Percentiles rank a stretch among this genome's conserved stretches.
These are phyloP conservation scores for Durotheca rogersii DNA, from an alignment of 495 filamentous ascomycete species.

Conservation along the genomic window DNA sequence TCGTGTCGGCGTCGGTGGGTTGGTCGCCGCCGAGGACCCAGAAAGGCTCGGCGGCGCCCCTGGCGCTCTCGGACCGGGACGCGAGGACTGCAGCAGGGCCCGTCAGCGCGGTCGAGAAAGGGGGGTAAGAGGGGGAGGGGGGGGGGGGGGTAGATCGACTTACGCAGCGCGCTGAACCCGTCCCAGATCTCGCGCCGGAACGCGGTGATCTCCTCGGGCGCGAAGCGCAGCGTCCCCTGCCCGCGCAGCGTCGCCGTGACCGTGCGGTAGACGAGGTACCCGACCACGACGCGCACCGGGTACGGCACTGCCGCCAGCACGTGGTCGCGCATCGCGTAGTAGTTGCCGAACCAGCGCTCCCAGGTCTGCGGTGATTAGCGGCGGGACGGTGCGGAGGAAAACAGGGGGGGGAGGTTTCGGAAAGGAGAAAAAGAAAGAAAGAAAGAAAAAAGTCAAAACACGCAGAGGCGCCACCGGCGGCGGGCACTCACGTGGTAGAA, in stretches of 20 bases:
- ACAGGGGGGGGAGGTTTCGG: no score
- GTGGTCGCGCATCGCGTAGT: conserved; percentile 59
- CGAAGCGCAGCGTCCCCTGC: conserved; percentile 57
- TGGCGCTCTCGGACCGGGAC: conserved; percentile 13
- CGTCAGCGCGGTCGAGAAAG: no score
- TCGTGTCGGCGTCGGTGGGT: conserved; percentile 59
- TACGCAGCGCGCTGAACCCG: conserved; percentile 42
- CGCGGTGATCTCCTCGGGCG: conserved; percentile 46
- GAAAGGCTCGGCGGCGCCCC: conserved; percentile 42
- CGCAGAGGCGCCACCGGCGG: not conserved
- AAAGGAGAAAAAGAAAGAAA: no score
- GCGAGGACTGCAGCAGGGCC: conserved; percentile 9
- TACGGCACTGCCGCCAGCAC: conserved; percentile 51
- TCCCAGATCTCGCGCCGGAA: conserved; percentile 57
- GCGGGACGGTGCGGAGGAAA: no score
- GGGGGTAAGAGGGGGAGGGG: no score
- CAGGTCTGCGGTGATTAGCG: conserved; percentile 26
- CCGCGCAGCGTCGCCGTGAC: conserved; percentile 46
- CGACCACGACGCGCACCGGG: conserved; percentile 55
- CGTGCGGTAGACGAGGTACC: conserved; percentile 50
- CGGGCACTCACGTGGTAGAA: conserved; percentile 41
- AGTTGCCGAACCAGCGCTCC: conserved; percentile 61
- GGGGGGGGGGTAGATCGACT: no score
- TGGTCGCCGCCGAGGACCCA: conserved; percentile 57
- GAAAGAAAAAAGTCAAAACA: no score